Conservation (phyloP, 805 yeast species). For the Candida hungchunana region DNA sequence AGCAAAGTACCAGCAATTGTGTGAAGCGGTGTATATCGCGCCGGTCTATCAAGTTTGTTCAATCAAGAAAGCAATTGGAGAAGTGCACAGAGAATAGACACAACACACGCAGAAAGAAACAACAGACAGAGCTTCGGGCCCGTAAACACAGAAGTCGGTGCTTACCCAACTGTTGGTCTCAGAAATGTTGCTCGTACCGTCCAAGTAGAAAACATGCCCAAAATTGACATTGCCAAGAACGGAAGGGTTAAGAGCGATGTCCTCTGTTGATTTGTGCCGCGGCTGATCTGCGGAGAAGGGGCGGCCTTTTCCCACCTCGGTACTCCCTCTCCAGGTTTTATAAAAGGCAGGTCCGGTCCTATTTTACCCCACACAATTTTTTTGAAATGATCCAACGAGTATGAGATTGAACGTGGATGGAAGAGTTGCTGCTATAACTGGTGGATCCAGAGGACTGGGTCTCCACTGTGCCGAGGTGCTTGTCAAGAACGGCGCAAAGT, state of each 20-base stretch:
- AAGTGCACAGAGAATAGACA: not conserved
- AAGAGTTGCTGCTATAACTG: constrained; percentile 64
- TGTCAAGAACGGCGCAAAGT: constrained; percentile 55
- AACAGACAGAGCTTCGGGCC: constrained; percentile 1
- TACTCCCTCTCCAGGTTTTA: too few species aligned
- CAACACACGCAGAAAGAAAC: too few species aligned
- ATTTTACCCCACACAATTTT: too few species aligned
- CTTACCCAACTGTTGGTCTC: constrained; percentile 17
- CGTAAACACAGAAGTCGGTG: not conserved
- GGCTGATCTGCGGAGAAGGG: not conserved
- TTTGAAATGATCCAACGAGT: too few species aligned
- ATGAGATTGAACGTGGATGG: constrained; percentile 44
- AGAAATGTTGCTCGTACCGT: not conserved
- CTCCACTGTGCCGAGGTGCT: constrained; percentile 62
- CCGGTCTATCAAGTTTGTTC: too few species aligned
- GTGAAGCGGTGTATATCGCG: too few species aligned
- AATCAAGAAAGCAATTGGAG: too few species aligned
- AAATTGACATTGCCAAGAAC: not conserved
- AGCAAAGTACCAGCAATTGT: too few species aligned
- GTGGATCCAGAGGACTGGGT: constrained; percentile 76
- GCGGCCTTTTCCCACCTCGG: not conserved
- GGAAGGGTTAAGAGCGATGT: not conserved
- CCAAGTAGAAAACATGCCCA: not conserved
- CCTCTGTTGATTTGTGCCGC: not conserved
- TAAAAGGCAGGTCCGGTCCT: too few species aligned